Percentiles rank a stretch among this genome's conserved stretches.
Evolutionary conservation across 192 early-diverging fungal species (phyloP).

Genomic region (Linderina pennispora): DNA sequence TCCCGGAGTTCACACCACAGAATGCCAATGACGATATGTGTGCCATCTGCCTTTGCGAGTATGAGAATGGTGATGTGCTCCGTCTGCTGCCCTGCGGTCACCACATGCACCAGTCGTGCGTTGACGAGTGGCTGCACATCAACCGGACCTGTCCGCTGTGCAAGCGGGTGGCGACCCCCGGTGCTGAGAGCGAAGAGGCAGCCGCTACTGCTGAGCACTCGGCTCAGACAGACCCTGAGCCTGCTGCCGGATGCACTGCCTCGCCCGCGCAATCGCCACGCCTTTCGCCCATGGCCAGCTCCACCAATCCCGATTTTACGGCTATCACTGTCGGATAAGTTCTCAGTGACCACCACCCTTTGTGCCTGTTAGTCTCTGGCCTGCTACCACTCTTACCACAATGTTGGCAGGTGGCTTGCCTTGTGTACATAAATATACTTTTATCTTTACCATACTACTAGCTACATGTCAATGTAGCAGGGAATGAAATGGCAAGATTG

Average conservation of each 20-base stretch:
- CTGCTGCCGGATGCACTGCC: neutral
- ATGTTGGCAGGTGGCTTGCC: too few relatives aligned
- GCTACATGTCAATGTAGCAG: too few relatives aligned
- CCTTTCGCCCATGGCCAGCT: too few relatives aligned
- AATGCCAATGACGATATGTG: slow-evolving; percentile 65
- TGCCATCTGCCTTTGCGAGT: slow-evolving; percentile 71
- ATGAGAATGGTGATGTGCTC: slow-evolving; percentile 72
- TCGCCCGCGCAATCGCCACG: too few relatives aligned
- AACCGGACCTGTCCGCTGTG: slow-evolving; percentile 75
- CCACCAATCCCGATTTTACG: too few relatives aligned
- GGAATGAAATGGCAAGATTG: too few relatives aligned
- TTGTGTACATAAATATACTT: neutral
- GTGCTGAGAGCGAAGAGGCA: neutral
- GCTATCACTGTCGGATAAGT: too few relatives aligned
- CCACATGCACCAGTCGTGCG: slow-evolving; percentile 79
- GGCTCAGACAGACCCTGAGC: too few relatives aligned
- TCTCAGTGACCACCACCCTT: neutral
- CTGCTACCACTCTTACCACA: too few relatives aligned
- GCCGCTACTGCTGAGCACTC: too few relatives aligned
- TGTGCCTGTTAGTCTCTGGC: too few relatives aligned
- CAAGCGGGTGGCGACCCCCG: slow-evolving; percentile 42
- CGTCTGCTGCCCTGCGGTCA: slow-evolving; percentile 68
- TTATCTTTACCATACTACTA: too few relatives aligned
- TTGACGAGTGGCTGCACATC: slow-evolving; percentile 73
- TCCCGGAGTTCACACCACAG: slow-evolving; percentile 45